phyloP scores from a whole-genome alignment of 1,139 yeast species.

The Nakaseomyces delphensis region DNA sequence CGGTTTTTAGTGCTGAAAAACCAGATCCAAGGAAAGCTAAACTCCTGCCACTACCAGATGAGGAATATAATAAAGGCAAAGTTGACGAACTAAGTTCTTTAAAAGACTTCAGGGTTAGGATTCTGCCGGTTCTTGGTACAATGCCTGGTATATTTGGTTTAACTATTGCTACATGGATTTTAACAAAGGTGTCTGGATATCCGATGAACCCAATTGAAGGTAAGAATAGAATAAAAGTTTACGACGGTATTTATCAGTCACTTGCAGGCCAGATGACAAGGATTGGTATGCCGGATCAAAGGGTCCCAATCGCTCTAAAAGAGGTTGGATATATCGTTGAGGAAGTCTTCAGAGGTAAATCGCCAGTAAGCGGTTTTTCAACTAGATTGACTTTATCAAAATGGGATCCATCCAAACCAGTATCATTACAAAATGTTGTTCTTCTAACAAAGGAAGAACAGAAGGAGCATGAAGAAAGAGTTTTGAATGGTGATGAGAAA shows the following conservation, averaged over 20 bases:
- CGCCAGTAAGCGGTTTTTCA: conserved; percentile 78
- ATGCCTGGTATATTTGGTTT: conserved; percentile 95
- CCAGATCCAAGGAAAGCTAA: conserved; percentile 93
- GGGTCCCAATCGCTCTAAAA: conserved; percentile 59
- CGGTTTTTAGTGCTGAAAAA: conserved; percentile 87
- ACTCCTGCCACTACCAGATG: conserved; percentile 72
- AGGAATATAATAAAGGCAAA: conserved; percentile 67
- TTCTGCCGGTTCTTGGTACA: conserved; percentile 89
- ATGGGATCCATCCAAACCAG: conserved; percentile 63
- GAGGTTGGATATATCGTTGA: conserved; percentile 85
- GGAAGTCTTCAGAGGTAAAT: conserved; percentile 86
- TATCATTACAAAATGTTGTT: conserved; percentile 64
- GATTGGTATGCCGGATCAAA: conserved; percentile 57
- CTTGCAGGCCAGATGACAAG: conserved; percentile 83
- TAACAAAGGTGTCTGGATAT: conserved; percentile 76
- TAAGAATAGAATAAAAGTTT: conserved; percentile 75
- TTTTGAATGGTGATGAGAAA: conserved; percentile 55
- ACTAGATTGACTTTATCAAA: conserved; percentile 69
- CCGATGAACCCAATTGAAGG: conserved; percentile 86
- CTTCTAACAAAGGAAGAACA: conserved; percentile 87
- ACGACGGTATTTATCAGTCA: conserved; percentile 73
- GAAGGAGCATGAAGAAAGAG: conserved; percentile 61
- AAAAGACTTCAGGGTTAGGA: conserved; percentile 83
- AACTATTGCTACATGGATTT: conserved; percentile 73
- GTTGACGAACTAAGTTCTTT: conserved; percentile 84